Evolutionary conservation across 768 basidiomycete genomes (phyloP), one percentile per base, ranked within the genome.

Genomic region (Mycena vitilis): DNA sequence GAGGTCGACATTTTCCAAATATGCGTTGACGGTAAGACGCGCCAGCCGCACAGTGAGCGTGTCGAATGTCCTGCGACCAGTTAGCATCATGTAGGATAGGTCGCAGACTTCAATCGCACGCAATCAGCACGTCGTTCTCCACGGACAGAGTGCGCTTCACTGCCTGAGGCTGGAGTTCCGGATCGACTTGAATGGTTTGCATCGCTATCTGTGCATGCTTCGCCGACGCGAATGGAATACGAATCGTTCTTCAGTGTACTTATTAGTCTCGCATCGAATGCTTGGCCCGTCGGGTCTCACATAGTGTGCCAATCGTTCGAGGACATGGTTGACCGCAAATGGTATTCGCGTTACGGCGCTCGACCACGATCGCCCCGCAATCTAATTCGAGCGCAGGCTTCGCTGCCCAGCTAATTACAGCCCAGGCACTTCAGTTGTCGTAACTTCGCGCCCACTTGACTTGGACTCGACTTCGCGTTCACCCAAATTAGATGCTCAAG

Each of bases 1-100:
- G 42, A 98, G 84, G 75, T 96, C 94, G 38, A 95, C 85, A 73
- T 95, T 96, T 76, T 97, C 95, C 54, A 98, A 84, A 79, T 94
- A 96, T 16, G 90, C 90, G 73, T 98, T 98, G 56, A 92, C 84
- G 0, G 91, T 88, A 55, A 98, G 83, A 63, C 96, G 88, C 4
- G 94, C 91, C n/a, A 97, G 81, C 42, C 96, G 90, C 66, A 96
- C 83, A 0, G 95, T 98, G 61, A 94, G 81, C 0, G 93, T 94
- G 25, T 84, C 86, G 78, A 92, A 93, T 16, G 84, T 90, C 61
- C 94, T 95, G 70, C 36, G 34, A 47, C 74, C 65, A 56, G 70
- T 66, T 18, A 34, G 62, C 30, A 13, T 22, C 36, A 25, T 15
- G 30, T 12, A 30, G 37, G 11, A 2, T 3, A 15, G 38, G 8